Percentiles rank a stretch among this genome's conserved stretches.
These are phyloP conservation scores for Apiotrichum mycotoxinovorans DNA, from an alignment of 1,284 basidiomycete genomes.

Conservation along the genomic window DNA sequence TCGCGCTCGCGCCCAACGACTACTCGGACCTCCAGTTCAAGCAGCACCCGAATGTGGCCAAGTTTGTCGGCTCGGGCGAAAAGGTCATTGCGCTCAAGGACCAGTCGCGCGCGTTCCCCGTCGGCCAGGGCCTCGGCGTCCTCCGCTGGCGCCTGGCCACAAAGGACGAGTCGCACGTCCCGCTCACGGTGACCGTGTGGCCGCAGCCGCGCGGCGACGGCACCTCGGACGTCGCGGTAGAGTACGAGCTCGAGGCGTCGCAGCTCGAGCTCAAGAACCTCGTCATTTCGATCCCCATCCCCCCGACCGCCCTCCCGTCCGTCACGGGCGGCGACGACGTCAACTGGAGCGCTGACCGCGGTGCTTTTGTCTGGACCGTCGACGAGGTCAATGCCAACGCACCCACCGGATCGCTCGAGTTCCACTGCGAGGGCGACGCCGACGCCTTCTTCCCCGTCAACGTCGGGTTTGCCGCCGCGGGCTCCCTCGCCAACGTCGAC, in stretches of 20 bases:
- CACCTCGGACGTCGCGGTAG: conserved; percentile 87
- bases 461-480: conserved; percentile 74
- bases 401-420: conserved; percentile 77
- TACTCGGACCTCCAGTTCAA: conserved; percentile 83
- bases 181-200: conserved; percentile 96
- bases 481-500: conserved; percentile 68
- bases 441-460: conserved; percentile 90
- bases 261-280: conserved; percentile 76
- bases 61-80: conserved; percentile 59
- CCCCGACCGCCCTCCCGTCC: conserved; percentile 79
- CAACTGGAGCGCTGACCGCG: conserved; percentile 76
- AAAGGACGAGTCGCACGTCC: conserved; percentile 87
- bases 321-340: conserved; percentile 70
- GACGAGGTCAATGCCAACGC: conserved; percentile 53
- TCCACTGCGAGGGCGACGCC: conserved; percentile 76
- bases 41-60: conserved; percentile 92
- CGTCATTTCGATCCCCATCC: conserved; percentile 85
- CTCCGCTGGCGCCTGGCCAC: conserved; percentile 89
- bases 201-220: conserved; percentile 86
- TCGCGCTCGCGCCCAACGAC: conserved; percentile 64
- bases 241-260: conserved; percentile 91
- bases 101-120: conserved; percentile 74
- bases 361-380: conserved; percentile 80
- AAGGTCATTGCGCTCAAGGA: conserved; percentile 82
- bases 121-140: conserved; percentile 78